Percentiles rank a stretch among this genome's conserved stretches.
These are phyloP conservation scores for Pelargonium fulgidum DNA, from an alignment of 441 rosid species.

Conservation along the genomic window DNA sequence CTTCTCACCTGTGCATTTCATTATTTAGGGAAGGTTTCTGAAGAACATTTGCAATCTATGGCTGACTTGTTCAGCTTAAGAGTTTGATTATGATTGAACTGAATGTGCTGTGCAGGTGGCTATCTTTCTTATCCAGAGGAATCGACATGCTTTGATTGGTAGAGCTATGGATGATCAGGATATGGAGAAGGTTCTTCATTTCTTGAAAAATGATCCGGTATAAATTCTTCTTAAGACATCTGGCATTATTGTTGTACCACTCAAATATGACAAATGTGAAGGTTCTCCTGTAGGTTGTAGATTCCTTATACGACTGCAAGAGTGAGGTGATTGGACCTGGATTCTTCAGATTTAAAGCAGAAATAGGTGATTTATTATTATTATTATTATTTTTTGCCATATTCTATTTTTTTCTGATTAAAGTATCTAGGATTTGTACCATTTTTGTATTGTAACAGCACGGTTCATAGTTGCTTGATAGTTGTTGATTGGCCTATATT, in stretches of 20 bases:
- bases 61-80: background rate
- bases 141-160: slow-evolving; percentile 94
- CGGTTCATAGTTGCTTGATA: background rate
- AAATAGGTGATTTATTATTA: slow-evolving; percentile 61
- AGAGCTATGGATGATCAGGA: slow-evolving; percentile 98
- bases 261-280: slow-evolving; percentile 9
- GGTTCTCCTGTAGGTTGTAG: slow-evolving; percentile 64
- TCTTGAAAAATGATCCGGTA: slow-evolving; percentile 89
- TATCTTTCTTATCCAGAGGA: slow-evolving; percentile 94
- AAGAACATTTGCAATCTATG: no score
- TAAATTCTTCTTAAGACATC: background rate
- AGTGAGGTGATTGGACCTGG: slow-evolving; percentile 99
- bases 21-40: no score
- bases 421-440: background rate
- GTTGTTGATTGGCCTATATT: no score
- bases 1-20: slow-evolving; percentile 9
- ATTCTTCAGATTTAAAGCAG: slow-evolving; percentile 95
- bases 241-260: slow-evolving; percentile 7
- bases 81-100: background rate
- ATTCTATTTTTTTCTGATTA: background rate
- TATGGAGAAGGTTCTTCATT: slow-evolving; percentile 81
- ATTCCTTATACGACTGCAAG: slow-evolving; percentile 94
- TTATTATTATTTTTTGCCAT: slow-evolving; percentile 19
- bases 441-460: background rate
- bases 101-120: slow-evolving; percentile 58